Base-by-base conservation (phyloP, 1,284 basidiomycete species). In the Heimioporus retisporus region DNA sequence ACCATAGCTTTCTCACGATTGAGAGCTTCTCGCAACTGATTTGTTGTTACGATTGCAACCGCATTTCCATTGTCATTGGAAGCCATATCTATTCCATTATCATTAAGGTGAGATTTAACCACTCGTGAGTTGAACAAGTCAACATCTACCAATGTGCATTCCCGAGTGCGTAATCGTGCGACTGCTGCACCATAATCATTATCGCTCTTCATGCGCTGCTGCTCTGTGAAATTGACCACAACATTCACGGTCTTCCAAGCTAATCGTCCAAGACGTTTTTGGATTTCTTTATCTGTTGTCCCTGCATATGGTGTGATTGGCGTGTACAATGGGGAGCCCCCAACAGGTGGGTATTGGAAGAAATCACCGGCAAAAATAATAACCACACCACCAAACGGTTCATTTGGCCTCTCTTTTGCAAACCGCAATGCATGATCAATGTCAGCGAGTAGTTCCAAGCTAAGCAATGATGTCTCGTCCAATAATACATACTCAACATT, bases 191-290 rank as follows among this genome's bases (percentile, higher is more conserved):
- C 74, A 73, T 79, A 81, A 28, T 72, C 73, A 7, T 58, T 43
- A 69, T 81, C 79, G 14, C 31, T 23, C 43, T 73, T 70, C 77
- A 81, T 81, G 14, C 69, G 53, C n/a, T 79, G 72, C 48, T 81
- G 80, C 42, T 81, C 73, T 2, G 31, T 65, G 1, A 80, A 58
- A 16, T 69, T 64, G n/a, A n/a, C n/a, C n/a, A n/a, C n/a, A n/a
- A n/a, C n/a, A n/a, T n/a, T n/a, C n/a, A n/a, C n/a, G n/a, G n/a
- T n/a, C n/a, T n/a, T n/a, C n/a, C n/a, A n/a, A n/a, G n/a, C n/a
- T n/a, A n/a, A n/a, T n/a, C n/a, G n/a, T n/a, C n/a, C n/a, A n/a
- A n/a, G n/a, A n/a, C n/a, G n/a, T n/a, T n/a, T n/a, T n/a, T n/a
- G n/a, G n/a, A n/a, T n/a, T n/a, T n/a, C n/a, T n/a, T n/a, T n/a